Evolutionary conservation across 768 basidiomycete species (phyloP), one percentile per base, ranked within the genome.

Genomic region (Boletus tomentosulus): DNA sequence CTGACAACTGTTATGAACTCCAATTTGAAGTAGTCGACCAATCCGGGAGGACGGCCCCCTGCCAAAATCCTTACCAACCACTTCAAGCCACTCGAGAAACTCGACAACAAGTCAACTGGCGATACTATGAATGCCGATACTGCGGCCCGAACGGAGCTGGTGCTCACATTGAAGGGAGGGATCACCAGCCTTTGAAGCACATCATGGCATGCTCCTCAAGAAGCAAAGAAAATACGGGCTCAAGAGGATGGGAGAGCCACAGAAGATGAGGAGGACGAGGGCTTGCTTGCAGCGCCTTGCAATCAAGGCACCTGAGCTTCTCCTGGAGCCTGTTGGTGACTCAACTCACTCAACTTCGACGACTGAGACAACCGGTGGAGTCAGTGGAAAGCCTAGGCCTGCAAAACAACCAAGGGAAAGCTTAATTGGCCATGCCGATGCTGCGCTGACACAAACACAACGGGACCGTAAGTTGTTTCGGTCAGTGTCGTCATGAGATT

Each of bases 21-120:
- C 11, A 33, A 33, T 11, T 33, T 11, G n/a, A n/a, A n/a, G n/a
- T n/a, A n/a, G 11, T 33, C 11, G 8, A 9, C 31, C 31, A 33
- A 33, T 48, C 82, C 11, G 2, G 31, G 31, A 33, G 31, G 31
- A 33, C 31, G 5, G 25, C 25, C 25, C 25, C 25, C 33, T 13
- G 39, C 39, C n/a, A 24, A 24, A 24, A 24, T 41, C 15, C 39
- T 41, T 4, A 41, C 22, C 9, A 16, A 41, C 19, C 39, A 24
- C 22, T 41, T 24, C 10, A 41, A 41, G 9, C 22, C 22, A 24
- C 39, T 12, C 9, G 22, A 41, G 8, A 41, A 41, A 24, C 9
- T 41, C 7, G 22, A 43, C 42, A 43, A 43, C 11, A 43, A 43
- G 13, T 27, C 25, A 42, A 42, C 6, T 6, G 22, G 24, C 12